Evolutionary conservation across 106 monocot genomes (phyloP), one percentile per base, ranked within the genome.

Genomic region (Vanilla planifolia): DNA sequence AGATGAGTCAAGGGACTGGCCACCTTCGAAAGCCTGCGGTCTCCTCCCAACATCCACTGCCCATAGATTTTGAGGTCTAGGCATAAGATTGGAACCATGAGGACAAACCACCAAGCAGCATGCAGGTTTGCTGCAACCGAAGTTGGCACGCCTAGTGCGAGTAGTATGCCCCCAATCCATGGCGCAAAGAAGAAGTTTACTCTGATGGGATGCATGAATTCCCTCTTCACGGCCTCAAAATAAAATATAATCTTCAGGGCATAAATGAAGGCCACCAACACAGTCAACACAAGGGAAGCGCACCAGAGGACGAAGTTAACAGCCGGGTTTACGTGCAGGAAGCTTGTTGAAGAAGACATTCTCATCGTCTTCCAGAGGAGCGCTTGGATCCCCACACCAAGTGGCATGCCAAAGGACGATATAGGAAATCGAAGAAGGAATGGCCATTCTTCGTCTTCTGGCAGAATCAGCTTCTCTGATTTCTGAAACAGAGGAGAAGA

Each of bases 381-480:
- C 9, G 75, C 84, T 68, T 84, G 84, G n/a, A n/a, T n/a, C n/a
- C n/a, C n/a, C n/a, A 73, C 43, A 39, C 81, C 76, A 32, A 81
- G 76, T 46, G 70, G 71, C 44, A 80, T 75, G 24, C 80, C 80
- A 11, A 80, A 80, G 2, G 80, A 66, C 0, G 81, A 77, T 24
- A 77, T 43, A 2, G 81, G 81, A 47, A 81, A 81, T 8, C 77
- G 73, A n/a, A 81, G 81, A 10, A 81, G 81, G 41, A 81, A 81
- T 11, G 81, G 81, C 81, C 81, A 81, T 8, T 60, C 69, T 60
- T 77, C 69, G 51, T 73, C 77, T 43, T 59, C 64, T 8, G 81
- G 81, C 36, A 81, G 81, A 32, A 65, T 46, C 52, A 73, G 55
- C 59, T 65, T 56, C 47, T 83, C 83, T 16, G 70, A 79, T 23